These are phyloP conservation scores for Metschnikowia lunata DNA, from an alignment of 805 yeast genomes.

Conservation along the genomic window DNA sequence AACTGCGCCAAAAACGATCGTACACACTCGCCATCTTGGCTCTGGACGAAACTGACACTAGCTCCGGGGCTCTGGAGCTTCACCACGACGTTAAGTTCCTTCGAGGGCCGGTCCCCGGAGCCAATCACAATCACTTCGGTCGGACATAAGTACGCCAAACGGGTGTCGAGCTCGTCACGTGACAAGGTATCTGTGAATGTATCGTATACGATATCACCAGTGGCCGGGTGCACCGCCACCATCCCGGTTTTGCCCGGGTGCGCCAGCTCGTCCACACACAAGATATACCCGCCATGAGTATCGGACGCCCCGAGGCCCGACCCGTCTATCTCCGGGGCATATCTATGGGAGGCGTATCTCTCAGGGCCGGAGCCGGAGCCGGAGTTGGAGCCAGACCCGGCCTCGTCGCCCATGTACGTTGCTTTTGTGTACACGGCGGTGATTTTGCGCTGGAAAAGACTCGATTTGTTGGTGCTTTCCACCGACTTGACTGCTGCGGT, in stretches of 20 bases:
- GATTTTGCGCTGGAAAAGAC: slow-evolving; percentile 62
- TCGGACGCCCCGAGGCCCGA: slow-evolving; percentile 12
- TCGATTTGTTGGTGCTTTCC: slow-evolving; percentile 42
- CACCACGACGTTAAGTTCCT: slow-evolving; percentile 23
- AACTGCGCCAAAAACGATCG: slow-evolving; percentile 21
- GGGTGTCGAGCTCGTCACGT: slow-evolving; percentile 64
- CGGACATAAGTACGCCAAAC: slow-evolving; percentile 72
- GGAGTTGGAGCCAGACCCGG: neutral
- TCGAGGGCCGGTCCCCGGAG: slow-evolving; percentile 30
- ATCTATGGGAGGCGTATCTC: neutral
- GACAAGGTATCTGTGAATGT: slow-evolving; percentile 55
- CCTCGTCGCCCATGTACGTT: slow-evolving; percentile 67
- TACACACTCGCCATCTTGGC: slow-evolving; percentile 3
- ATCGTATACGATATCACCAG: slow-evolving; percentile 77
- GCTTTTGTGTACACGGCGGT: slow-evolving; percentile 76
- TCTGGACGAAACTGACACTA: slow-evolving; percentile 5
- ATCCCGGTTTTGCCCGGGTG: slow-evolving; percentile 29
- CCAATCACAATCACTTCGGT: slow-evolving; percentile 57
- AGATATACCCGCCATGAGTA: slow-evolving; percentile 36
- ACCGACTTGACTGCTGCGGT: slow-evolving; percentile 67
- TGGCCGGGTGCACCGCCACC: slow-evolving; percentile 62
- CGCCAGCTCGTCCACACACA: slow-evolving; percentile 34
- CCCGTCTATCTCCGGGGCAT: neutral
- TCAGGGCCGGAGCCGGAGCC: neutral
- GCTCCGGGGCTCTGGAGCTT: slow-evolving; percentile 17